Base-by-base conservation (phyloP, 1,284 basidiomycete genomes). In the Gomphus sp. region DNA sequence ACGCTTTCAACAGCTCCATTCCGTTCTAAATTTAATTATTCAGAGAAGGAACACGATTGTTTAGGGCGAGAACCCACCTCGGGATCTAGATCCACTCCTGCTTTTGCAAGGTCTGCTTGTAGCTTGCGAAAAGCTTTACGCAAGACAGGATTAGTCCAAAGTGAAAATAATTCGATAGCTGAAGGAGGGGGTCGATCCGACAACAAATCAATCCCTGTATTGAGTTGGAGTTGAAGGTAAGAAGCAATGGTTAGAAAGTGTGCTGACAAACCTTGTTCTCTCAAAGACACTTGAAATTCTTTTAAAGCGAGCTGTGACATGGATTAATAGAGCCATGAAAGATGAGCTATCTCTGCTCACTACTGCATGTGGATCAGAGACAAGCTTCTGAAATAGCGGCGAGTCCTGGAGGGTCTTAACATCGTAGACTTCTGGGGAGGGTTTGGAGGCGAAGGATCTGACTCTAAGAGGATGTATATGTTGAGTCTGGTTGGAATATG, bases 61-160 rank as follows among this genome's bases (percentile, higher is more conserved):
- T 36, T 18, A 53, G 14, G 25, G 37, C 16, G 37, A 41, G 31
- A 7, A 70, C 68, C 11, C 55, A 76, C 80, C 69, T 76, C 69
- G 39, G 74, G 71, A 41, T 68, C 72, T 44, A 83, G 55, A 65
- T 85, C 78, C 18, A 87, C 68, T 0, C 83, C 85, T 41, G 81
- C 82, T 47, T 81, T 81, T 59, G 79, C 70, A 62, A 87, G 68
- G 61, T 80, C 79, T n/a, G 74, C 74, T 57, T 73, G 71, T 18
- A 85, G 71, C 49, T 70, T 72, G 64, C 74, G 73, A 39, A 77
- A 73, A 37, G 74, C 76, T 52, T 69, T 72, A 58, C 79, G 72
- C 58, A 86, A 81, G 54, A 80, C 79, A 3, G 78, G 64, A 63
- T 75, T 81, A 58, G 77, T 72, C 22, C 78, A 70, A 41, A 87